These are phyloP conservation scores for Elsinoe perseae DNA, from an alignment of 2,329 filamentous ascomycete species.

Conservation along the genomic window DNA sequence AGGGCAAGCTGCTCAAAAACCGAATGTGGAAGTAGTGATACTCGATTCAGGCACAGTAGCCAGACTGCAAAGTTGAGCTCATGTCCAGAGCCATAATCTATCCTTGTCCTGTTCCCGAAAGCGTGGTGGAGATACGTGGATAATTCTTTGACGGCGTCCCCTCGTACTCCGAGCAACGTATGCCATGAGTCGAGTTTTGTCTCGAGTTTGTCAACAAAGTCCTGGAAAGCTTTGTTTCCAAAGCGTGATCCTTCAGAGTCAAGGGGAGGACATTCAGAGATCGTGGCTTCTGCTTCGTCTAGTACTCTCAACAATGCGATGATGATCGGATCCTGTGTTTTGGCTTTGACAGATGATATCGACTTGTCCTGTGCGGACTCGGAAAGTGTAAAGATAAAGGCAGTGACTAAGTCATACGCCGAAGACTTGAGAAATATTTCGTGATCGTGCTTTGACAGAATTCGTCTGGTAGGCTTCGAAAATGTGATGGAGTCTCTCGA, in stretches of 20 bases:
- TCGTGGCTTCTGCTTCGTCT: conserved; percentile 57
- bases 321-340: conserved; percentile 52
- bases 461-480: conserved; percentile 63
- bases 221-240: conserved; percentile 84
- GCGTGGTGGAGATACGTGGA: conserved; percentile 73
- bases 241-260: conserved; percentile 86
- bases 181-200: conserved; percentile 54
- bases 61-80: conserved; percentile 96
- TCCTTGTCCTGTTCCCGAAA: conserved; percentile 76
- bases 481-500: conserved; percentile 55
- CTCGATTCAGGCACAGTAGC: conserved; percentile 86
- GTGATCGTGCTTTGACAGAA: conserved; percentile 74
- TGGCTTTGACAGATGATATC: conserved; percentile 51
- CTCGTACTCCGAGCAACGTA: conserved; percentile 46
- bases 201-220: conserved; percentile 62
- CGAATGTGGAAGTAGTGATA: conserved; percentile 53
- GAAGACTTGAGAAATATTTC: conserved; percentile 70
- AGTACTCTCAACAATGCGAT: conserved; percentile 62
- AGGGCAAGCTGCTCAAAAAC: conserved; percentile 72
- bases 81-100: conserved; percentile 96
- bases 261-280: conserved; percentile 65
- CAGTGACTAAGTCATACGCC: conserved; percentile 65
- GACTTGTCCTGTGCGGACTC: conserved; percentile 69
- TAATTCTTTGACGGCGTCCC: conserved; percentile 53
- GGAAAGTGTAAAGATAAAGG: conserved; percentile 80